Evolutionary conservation across 1,139 yeast genomes (phyloP).

Genomic region (Taphrina communis): DNA sequence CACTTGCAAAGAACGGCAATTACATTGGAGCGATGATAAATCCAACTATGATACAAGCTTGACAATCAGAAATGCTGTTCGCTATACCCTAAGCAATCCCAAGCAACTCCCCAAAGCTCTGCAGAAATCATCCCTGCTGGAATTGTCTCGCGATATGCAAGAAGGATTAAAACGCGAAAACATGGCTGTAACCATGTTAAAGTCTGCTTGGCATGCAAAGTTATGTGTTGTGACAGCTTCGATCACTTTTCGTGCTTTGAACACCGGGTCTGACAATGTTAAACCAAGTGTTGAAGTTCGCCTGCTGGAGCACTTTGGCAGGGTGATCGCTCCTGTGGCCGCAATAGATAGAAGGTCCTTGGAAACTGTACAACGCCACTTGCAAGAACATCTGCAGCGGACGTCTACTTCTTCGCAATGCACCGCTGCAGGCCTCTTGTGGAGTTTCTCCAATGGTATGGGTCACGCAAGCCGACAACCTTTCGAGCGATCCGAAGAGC

Average conservation of each 20-base stretch:
- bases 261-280: background rate
- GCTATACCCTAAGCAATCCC: slow-evolving; percentile 46
- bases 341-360: background rate
- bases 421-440: slow-evolving; percentile 28
- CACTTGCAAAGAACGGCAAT: slow-evolving; percentile 55
- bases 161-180: background rate
- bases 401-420: background rate
- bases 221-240: background rate
- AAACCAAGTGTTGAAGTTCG: background rate
- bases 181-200: background rate
- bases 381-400: background rate
- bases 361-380: background rate
- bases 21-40: slow-evolving; percentile 72
- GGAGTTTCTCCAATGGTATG: background rate
- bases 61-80: slow-evolving; percentile 62
- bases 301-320: slow-evolving; percentile 1
- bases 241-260: background rate
- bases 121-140: slow-evolving; percentile 25
- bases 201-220: background rate
- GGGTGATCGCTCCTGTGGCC: slow-evolving; percentile 10
- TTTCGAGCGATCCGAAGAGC: background rate
- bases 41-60: slow-evolving; percentile 63
- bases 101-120: slow-evolving; percentile 46
- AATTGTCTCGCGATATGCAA: slow-evolving; percentile 11
- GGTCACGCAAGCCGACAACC: slow-evolving; percentile 30